Conservation (phyloP, 83 land plant genomes). For the Diphasiastrum complanatum region DNA sequence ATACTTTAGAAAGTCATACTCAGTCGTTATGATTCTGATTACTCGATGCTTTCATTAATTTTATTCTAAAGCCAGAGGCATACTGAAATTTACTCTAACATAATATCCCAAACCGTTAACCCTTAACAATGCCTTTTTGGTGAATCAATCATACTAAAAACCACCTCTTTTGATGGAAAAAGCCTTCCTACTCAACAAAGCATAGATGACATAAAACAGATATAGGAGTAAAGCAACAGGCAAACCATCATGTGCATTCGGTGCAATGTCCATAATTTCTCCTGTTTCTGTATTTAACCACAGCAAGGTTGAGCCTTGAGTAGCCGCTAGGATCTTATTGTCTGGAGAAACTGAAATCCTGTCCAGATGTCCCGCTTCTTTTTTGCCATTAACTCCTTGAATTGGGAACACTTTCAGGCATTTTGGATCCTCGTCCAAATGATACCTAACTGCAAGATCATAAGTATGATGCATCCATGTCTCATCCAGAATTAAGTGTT, state of each 20-base stretch:
- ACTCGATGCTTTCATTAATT: too few species aligned
- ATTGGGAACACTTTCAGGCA: slow-evolving; percentile 80
- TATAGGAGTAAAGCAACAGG: background rate
- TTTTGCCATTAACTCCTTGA: slow-evolving; percentile 60
- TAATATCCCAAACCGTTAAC: too few species aligned
- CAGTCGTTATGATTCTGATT: too few species aligned
- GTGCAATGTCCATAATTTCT: slow-evolving; percentile 72
- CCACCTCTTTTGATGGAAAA: too few species aligned
- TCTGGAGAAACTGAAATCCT: slow-evolving; percentile 75
- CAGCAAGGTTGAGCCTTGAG: slow-evolving; percentile 74
- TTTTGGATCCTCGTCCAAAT: slow-evolving; percentile 96
- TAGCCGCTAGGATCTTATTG: slow-evolving; percentile 66
- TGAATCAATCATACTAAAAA: too few species aligned
- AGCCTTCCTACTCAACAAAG: background rate
- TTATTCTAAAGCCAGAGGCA: too few species aligned
- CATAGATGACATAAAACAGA: background rate
- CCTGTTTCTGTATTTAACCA: slow-evolving; percentile 79
- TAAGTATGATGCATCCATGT: too few species aligned
- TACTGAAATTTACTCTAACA: too few species aligned
- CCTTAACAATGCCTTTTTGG: too few species aligned
- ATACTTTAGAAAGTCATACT: too few species aligned
- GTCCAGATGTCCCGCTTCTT: slow-evolving; percentile 57
- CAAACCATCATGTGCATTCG: slow-evolving; percentile 90
- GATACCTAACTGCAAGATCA: slow-evolving; percentile 66
- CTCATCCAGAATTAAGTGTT: too few species aligned